Base-by-base conservation (phyloP, 2,329 filamentous ascomycete species). In the Fusarium pseudocircinatum region DNA sequence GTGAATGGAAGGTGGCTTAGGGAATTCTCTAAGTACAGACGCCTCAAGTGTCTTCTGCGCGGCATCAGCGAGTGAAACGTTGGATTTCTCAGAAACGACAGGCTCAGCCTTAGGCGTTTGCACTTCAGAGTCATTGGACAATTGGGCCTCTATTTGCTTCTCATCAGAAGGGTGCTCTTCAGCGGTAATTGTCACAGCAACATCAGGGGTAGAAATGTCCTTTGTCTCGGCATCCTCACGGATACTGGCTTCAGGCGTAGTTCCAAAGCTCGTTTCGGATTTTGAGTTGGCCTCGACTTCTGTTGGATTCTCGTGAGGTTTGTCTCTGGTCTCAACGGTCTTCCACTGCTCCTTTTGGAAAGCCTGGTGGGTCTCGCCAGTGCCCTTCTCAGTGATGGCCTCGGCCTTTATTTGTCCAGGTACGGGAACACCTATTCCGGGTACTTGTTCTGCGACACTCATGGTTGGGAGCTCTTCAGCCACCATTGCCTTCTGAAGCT, bases 201-300 rank as follows among this genome's bases (percentile, higher is more conserved):
- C 34, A 37, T 36, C 42, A 30, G 56, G 43, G n/a, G 44, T 24
- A 37, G 49, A 13, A 44, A 18, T 53, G 30, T 72, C 70, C 7
- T 43, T 30, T 30, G 49, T 46, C 39, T 65, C 63, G 13, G 30
- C 46, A 11, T 75, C 56, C 39, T 59, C 61, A 28, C 40, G 70
- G 47, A 72, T 64, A 46, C 67, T 73, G 12, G 70, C 65, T 40
- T 64, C 52, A 36, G 65, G 44, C 15, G 63, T 70, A 42, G 57
- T 74, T 24, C 52, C 70, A 37, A 73, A 47, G 47, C 59, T 74
- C 15, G 70, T 75, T 64, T 77, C 70, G 18, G 70, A 74, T 36
- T 73, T 76, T 22, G 73, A 69, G 46, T 63, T 69, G 36, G 53
- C 39, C 34, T 74, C 70, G n/a, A 70, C 59, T 24, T 69, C 67